Evolutionary conservation across 306 rosid species (phyloP), one percentile per base, ranked within the genome.

Genomic region (Quercus suber): DNA sequence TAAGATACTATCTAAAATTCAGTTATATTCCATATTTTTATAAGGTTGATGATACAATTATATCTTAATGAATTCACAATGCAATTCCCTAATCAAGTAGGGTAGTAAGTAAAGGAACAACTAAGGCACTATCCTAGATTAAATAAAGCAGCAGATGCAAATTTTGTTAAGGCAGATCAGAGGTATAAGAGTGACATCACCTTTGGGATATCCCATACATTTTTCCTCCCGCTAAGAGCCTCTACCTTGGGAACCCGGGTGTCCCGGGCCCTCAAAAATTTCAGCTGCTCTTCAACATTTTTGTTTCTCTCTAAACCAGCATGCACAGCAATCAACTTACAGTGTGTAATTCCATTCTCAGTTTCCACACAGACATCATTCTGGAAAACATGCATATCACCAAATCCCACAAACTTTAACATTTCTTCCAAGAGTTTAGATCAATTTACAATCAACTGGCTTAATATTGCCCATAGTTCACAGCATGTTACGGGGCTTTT

Each of bases 321-420:
- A 35, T 94, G 99, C 81, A 94, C 97, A 63, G 94, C 97, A 15
- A 92, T 91, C 94, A 94, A 84, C 83, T 86, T 91, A 85, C 89
- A 92, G 73, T 84, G 84, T 71, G 86, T 82, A 69, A 84, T 73
- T 60, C 93, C 92, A 75, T 82, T 84, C 41, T 83, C 85, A 6
- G 89, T 89, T 80, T 94, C 87, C 30, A 95, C 57, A 74, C 85
- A 85, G 75, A 95, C 91, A 81, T 91, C 89, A 31, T 90, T 94
- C 99, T 95, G 79, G 69, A 72, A 79, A 75, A 86, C 43, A 67
- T 3, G 55, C 71, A 72, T 67, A 73, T 76, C 64, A 41, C 23
- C 75, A 81, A 35, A 68, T 43, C 75, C 67, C 45, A 6, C 73
- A 72, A 63, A 56, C 37, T 73, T 86, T 79, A 86, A 59, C 60